Percentiles rank a stretch among this genome's conserved stretches.
Evolutionary conservation across 2,329 filamentous ascomycete genomes (phyloP).

Genomic region (Colletotrichum sp.): DNA sequence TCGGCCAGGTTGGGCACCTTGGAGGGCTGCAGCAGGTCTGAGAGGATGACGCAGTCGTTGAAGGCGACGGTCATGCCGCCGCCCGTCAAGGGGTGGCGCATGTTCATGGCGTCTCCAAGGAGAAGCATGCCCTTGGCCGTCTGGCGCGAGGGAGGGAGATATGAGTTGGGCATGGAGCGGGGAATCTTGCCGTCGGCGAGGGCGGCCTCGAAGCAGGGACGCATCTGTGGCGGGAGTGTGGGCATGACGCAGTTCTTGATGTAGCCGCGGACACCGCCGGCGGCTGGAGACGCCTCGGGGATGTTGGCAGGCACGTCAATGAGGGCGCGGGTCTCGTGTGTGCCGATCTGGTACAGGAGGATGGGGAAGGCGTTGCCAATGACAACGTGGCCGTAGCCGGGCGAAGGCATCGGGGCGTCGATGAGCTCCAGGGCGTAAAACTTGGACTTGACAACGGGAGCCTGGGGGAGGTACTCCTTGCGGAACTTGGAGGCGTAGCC

Average conservation of each 20-base stretch:
- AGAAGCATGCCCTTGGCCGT: slow-evolving; percentile 70
- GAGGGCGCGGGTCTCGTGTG: slow-evolving; percentile 88
- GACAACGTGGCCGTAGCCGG: slow-evolving; percentile 84
- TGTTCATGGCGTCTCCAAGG: slow-evolving; percentile 95
- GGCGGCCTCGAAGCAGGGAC: slow-evolving; percentile 76
- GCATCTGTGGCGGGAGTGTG: slow-evolving; percentile 73
- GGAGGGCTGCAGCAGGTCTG: slow-evolving; percentile 74
- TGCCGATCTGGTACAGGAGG: slow-evolving; percentile 95
- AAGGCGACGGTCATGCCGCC: slow-evolving; percentile 98
- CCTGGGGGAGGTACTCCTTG: slow-evolving; percentile 72
- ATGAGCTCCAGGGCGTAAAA: slow-evolving; percentile 95
- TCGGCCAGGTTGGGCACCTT: slow-evolving; percentile 74
- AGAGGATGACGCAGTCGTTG: slow-evolving; percentile 84
- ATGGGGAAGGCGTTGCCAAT: slow-evolving; percentile 79
- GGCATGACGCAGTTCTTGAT: slow-evolving; percentile 82
- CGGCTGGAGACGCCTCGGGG: slow-evolving; percentile 73
- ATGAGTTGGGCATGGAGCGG: slow-evolving; percentile 92
- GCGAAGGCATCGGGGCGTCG: slow-evolving; percentile 79
- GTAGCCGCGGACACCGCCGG: slow-evolving; percentile 86
- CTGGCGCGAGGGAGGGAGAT: slow-evolving; percentile 77
- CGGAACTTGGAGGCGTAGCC: slow-evolving; percentile 94
- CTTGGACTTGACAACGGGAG: slow-evolving; percentile 78
- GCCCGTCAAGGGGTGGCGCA: slow-evolving; percentile 97
- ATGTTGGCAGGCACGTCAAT: slow-evolving; percentile 85
- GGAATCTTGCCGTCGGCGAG: slow-evolving; percentile 80